Percentiles rank a stretch among this genome's conserved stretches.
Conservation (phyloP, 176 grass and related monocot species). For the Triticum timopheevii region DNA sequence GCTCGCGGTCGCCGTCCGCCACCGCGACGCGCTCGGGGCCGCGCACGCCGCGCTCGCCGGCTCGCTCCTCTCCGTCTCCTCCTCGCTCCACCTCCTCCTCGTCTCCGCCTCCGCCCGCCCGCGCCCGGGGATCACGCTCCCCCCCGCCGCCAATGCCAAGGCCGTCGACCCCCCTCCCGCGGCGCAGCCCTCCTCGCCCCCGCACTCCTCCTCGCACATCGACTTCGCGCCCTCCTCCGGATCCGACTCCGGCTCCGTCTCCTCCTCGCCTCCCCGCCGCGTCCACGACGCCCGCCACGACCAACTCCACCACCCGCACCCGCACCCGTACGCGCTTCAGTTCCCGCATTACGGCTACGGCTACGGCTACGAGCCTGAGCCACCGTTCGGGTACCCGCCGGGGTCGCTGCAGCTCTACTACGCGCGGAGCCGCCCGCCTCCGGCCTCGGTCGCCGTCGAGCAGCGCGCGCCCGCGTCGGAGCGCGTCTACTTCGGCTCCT, state of each 20-base stretch:
- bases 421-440: conserved; percentile 65
- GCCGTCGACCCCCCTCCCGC: neutral
- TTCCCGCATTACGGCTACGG: conserved; percentile 34
- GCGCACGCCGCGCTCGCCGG: conserved; percentile 59
- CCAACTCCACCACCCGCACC: neutral
- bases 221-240: conserved; percentile 53
- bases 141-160: conserved; percentile 23
- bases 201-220: conserved; percentile 47
- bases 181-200: conserved; percentile 23
- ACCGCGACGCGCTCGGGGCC: conserved; percentile 68
- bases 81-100: conserved; percentile 58
- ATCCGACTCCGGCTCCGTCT: conserved; percentile 49
- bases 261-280: conserved; percentile 33
- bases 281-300: neutral
- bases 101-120: neutral
- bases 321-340: neutral
- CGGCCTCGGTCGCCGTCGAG: conserved; percentile 54
- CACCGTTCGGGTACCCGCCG: conserved; percentile 32
- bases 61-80: conserved; percentile 63
- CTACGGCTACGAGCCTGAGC: conserved; percentile 34
- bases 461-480: conserved; percentile 38
- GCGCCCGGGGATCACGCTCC: neutral
- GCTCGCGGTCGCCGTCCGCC: conserved; percentile 59
- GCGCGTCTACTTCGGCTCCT: conserved; percentile 56
- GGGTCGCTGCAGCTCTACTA: conserved; percentile 58